These are phyloP conservation scores for Exophiala bonariae DNA, from an alignment of 2,329 filamentous ascomycete genomes.

Conservation along the genomic window DNA sequence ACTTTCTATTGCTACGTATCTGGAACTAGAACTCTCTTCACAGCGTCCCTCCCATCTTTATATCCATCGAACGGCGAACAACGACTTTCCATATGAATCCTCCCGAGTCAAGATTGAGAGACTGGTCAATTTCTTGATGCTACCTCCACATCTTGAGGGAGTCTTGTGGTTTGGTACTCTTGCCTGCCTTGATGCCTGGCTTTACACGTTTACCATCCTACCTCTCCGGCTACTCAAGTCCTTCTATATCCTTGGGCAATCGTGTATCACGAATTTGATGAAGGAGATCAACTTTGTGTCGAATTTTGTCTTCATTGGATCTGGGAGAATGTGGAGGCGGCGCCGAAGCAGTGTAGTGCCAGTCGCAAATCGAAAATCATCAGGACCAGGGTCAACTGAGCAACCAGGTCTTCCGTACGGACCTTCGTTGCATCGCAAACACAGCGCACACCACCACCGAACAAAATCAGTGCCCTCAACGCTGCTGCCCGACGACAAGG, in stretches of 20 bases:
- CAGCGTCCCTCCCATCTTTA: conserved; percentile 62
- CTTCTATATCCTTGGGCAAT: conserved; percentile 70
- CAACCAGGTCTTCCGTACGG: conserved; percentile 32
- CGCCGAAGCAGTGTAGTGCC: conserved; percentile 39
- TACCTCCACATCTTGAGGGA: conserved; percentile 80
- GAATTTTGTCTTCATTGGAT: conserved; percentile 75
- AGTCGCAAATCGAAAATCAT: conserved; percentile 6
- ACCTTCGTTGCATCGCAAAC: conserved; percentile 2
- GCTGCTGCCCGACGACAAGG: conserved; percentile 86
- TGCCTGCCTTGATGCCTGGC: conserved; percentile 92
- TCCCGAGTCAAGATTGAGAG: conserved; percentile 90
- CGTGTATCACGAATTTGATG: conserved; percentile 72
- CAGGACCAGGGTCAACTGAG: conserved; percentile 36
- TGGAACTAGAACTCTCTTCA: conserved; percentile 65
- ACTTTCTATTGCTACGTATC: conserved; percentile 63
- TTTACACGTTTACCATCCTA: conserved; percentile 94
- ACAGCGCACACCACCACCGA: conserved; percentile 58
- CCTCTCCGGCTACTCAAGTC: conserved; percentile 86
- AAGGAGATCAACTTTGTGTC: conserved; percentile 72
- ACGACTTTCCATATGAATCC: conserved; percentile 81
- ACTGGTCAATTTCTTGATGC: conserved; percentile 79
- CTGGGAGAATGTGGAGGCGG: conserved; percentile 73
- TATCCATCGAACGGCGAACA: conserved; percentile 58
- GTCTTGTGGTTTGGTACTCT: conserved; percentile 84
- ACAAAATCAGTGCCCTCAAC: conserved; percentile 83